Percentiles rank a stretch among this genome's conserved stretches.
Conservation (phyloP, 2,329 filamentous ascomycete species). For the Ceratocystis smalleyi region DNA sequence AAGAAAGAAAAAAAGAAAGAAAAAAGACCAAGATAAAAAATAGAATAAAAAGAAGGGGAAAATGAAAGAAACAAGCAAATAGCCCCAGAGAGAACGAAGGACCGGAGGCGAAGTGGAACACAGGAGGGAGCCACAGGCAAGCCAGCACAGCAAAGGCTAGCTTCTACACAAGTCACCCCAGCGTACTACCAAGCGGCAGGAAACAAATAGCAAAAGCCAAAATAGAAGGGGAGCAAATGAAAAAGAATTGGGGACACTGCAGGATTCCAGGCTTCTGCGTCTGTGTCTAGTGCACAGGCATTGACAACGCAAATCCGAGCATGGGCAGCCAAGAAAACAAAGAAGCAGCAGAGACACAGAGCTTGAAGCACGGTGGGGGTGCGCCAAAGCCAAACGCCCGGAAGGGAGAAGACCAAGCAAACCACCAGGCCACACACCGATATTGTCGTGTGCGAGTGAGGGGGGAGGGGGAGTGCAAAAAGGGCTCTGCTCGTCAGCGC, state of each 20-base stretch:
- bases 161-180: background rate
- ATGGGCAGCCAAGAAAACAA: constrained; percentile 1
- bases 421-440: background rate
- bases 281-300: background rate
- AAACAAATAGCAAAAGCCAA: constrained; percentile 13
- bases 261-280: background rate
- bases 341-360: background rate
- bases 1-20: constrained; percentile 1
- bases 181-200: background rate
- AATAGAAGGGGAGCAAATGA: background rate
- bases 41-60: background rate
- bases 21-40: background rate
- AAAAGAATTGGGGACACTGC: background rate
- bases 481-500: background rate
- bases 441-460: background rate
- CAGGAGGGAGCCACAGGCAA: background rate
- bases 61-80: constrained; percentile 3
- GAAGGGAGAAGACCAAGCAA: background rate
- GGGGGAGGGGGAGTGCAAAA: background rate
- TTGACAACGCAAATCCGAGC: constrained; percentile 6
- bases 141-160: background rate
- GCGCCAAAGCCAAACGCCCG: background rate
- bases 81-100: constrained; percentile 15
- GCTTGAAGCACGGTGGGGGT: background rate
- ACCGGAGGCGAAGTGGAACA: constrained; percentile 6